phyloP scores from a whole-genome alignment of 225 moss, liverwort and hornwort genomes.

The Pseudisothecium myosuroides region DNA sequence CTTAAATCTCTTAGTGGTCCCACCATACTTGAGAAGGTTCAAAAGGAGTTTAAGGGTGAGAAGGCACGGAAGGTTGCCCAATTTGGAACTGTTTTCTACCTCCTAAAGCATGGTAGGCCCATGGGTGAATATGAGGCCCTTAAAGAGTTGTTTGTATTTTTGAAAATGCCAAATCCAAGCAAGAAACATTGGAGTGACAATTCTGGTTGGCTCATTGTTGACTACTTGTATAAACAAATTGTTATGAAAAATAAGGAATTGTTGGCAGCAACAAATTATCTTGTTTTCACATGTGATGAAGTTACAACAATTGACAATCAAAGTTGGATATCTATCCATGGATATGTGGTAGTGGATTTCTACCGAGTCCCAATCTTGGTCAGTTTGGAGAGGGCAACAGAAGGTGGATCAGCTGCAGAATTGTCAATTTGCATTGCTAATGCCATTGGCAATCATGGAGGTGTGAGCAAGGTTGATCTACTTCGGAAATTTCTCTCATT shows the following conservation, averaged over 20 bases:
- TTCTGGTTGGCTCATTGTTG: not conserved
- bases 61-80: not conserved
- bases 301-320: not conserved
- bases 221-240: not conserved
- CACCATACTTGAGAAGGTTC: not conserved
- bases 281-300: not conserved
- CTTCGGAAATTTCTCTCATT: not conserved
- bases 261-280: not conserved
- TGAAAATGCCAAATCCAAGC: not conserved
- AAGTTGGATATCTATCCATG: not conserved
- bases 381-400: not conserved
- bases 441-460: not conserved
- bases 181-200: not conserved
- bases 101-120: not conserved
- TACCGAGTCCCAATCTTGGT: not conserved
- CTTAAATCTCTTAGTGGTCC: not conserved
- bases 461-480: not conserved
- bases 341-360: not conserved
- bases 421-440: not conserved
- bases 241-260: not conserved
- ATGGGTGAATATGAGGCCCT: not conserved
- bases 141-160: not conserved
- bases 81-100: not conserved
- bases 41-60: not conserved
- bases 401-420: not conserved